Evolutionary conservation across 352 stramenopile species (phyloP), one percentile per base, ranked within the genome.

Genomic region (Globisporangium apiculatum): DNA sequence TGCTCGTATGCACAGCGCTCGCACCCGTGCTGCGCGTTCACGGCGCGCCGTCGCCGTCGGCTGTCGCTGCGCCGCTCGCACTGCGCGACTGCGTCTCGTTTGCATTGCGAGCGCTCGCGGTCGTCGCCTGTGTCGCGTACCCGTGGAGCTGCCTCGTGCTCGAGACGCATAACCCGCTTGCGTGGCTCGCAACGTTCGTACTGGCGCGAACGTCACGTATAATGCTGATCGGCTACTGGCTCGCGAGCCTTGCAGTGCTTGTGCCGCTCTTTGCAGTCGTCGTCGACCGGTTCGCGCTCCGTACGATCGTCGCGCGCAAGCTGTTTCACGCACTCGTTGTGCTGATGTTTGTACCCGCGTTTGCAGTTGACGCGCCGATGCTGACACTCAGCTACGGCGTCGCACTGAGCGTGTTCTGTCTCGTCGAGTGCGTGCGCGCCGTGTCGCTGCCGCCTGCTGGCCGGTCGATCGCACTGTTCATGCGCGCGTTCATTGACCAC

Each of bases 281-380:
- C 15, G 69, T 68, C 3, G 53, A 59, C 1, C 59, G 36, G 17
- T 72, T 84, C 10, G 56, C 48, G 7, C 63, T 94, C 5, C 76
- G 71, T 14, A 79, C 83, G 37, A 94, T 94, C 58, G 68, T 94
- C 35, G 76, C 84, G 17, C 66, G 82, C 51, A 94, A 94, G 62
- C 67, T 92, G 4, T 94, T 91, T 57, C 84, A 94, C 61, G 51
- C 81, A n/a, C 76, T 91, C 8, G 76, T 85, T 9, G 84, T 92
- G 10, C 8, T 88, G 24, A 86, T 94, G 79, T 86, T 94, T 46
- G 70, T 87, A 3, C 82, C 84, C 10, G 79, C 79, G 53, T 88
- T 68, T 18, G 72, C 80, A 35, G 35, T 66, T 8, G 75, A 86
- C 14, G 50, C 67, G 4, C 51, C 78, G 18, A 87, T 91, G 72